These are phyloP conservation scores for Penicillium sp. DNA, from an alignment of 2,329 filamentous ascomycete genomes.

Conservation along the genomic window DNA sequence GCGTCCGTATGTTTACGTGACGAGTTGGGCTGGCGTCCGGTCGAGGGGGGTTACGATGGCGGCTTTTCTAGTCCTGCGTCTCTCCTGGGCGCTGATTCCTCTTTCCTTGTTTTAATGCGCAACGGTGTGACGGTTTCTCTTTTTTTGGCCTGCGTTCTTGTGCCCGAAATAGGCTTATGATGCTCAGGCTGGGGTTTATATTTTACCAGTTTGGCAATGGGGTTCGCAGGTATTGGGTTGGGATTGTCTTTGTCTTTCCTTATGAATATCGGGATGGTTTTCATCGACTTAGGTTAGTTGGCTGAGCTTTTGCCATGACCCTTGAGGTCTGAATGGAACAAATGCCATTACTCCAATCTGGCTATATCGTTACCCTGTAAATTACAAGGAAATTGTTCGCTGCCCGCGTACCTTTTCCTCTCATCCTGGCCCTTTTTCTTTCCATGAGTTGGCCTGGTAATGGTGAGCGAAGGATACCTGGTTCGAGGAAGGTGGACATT, in stretches of 20 bases:
- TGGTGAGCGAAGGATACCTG: background rate
- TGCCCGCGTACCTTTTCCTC: too few relatives aligned
- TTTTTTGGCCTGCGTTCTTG: conserved; percentile 10
- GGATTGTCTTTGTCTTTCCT: conserved; percentile 1
- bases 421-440: too few relatives aligned
- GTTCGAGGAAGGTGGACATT: background rate
- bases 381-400: background rate
- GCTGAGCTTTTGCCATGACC: background rate
- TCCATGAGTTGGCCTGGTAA: too few relatives aligned
- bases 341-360: background rate
- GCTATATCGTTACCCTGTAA: background rate
- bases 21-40: conserved; percentile 1
- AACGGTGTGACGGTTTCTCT: conserved; percentile 29
- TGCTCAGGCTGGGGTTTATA: background rate
- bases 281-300: conserved; percentile 13
- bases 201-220: conserved; percentile 7
- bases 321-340: conserved; percentile 9
- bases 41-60: background rate
- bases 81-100: background rate
- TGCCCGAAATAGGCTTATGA: background rate
- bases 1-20: background rate
- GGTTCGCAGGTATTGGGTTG: conserved; percentile 14
- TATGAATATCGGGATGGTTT: conserved; percentile 18
- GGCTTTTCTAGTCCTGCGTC: background rate
- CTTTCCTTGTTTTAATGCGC: conserved; percentile 24